A percentile compares a stretch with the other conserved stretches of the same genome.
phyloP scores from a whole-genome alignment of 2,329 filamentous ascomycete species.

The Fusarium caatingaense region DNA sequence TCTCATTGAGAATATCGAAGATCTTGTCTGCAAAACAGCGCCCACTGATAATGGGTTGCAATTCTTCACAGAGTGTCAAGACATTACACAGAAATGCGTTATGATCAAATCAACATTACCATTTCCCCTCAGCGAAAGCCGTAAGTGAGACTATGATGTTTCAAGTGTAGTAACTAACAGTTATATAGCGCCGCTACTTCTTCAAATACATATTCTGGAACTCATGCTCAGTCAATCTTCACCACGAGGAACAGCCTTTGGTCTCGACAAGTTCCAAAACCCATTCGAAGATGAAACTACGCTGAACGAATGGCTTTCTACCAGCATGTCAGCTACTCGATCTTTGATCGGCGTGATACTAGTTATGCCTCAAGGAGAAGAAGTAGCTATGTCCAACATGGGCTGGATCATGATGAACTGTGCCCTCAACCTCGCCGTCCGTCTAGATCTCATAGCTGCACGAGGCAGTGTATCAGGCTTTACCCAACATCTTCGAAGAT shows the following conservation, averaged over 20 bases:
- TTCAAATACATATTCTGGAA: conserved; percentile 46
- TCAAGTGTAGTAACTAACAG: too few species aligned
- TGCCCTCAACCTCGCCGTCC: conserved; percentile 44
- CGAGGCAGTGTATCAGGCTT: conserved; percentile 28
- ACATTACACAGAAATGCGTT: conserved; percentile 12
- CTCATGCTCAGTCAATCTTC: conserved; percentile 47
- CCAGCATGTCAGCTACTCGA: conserved; percentile 45
- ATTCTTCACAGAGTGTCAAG: conserved; percentile 19
- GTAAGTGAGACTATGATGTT: conserved; percentile 29
- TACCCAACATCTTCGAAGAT: conserved; percentile 41
- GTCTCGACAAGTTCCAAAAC: conserved; percentile 40
- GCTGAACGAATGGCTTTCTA: conserved; percentile 44
- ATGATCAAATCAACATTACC: conserved; percentile 37
- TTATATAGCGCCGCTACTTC: conserved; percentile 16
- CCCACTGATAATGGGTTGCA: not conserved
- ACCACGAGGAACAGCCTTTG: conserved; percentile 41
- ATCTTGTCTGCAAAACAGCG: conserved; percentile 17
- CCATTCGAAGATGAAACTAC: conserved; percentile 15
- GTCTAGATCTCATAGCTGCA: conserved; percentile 46
- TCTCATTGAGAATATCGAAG: conserved; percentile 45
- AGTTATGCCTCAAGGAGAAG: conserved; percentile 42
- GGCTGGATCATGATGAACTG: conserved; percentile 50
- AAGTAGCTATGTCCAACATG: conserved; percentile 47
- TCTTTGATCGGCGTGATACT: conserved; percentile 42
- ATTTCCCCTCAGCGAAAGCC: conserved; percentile 47